A percentile compares a stretch with the other conserved stretches of the same genome.
Evolutionary conservation across 202 grass and related monocot genomes (phyloP).

Genomic region (Carex sylvatica): DNA sequence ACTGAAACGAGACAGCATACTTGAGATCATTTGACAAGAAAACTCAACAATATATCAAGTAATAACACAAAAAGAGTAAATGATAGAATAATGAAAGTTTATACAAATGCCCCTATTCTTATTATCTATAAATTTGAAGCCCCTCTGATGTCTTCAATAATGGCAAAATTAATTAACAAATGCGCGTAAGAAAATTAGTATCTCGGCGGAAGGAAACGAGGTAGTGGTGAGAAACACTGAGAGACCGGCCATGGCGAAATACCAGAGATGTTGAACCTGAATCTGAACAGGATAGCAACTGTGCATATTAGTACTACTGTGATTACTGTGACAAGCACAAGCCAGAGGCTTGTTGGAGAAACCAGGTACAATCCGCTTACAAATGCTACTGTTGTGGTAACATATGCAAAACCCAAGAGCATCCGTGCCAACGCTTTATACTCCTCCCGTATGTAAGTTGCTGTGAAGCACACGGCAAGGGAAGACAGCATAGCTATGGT

Average conservation of each 20-base stretch:
- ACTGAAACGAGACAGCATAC: background rate
- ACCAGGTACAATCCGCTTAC: background rate
- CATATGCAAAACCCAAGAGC: background rate
- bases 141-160: no score
- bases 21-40: background rate
- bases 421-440: background rate
- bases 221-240: background rate
- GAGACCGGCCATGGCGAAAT: background rate
- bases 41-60: no score
- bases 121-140: no score
- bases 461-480: background rate
- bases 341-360: background rate
- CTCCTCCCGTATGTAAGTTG: background rate
- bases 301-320: background rate
- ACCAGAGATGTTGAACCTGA: background rate
- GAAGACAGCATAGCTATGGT: background rate
- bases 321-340: background rate
- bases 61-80: no score
- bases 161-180: no score
- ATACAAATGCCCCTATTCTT: no score
- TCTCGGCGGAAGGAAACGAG: background rate
- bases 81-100: no score
- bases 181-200: background rate
- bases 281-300: background rate
- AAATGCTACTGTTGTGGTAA: background rate